Percentiles rank a stretch among this genome's conserved stretches.
Conservation (phyloP, 140 eudicot genomes). For the Erigeron philadelphicus region DNA sequence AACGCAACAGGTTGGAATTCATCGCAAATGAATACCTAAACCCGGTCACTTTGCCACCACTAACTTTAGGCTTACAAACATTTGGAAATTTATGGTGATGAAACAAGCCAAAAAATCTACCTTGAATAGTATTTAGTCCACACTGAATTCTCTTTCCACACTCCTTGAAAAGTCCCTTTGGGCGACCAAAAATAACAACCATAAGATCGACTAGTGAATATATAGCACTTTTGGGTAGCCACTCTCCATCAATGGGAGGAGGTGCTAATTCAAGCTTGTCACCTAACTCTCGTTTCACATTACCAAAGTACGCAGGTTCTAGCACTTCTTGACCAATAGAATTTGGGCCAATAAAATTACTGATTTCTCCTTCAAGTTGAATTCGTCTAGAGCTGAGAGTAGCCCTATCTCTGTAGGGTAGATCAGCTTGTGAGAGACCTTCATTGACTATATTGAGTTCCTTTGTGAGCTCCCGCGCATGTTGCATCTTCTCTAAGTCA, state of each 20-base stretch:
- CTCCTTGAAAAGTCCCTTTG: slow-evolving; percentile 87
- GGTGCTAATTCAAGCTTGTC: slow-evolving; percentile 90
- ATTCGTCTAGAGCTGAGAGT: slow-evolving; percentile 46
- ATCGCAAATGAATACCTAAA: background rate
- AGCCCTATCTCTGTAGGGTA: slow-evolving; percentile 56
- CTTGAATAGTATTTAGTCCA: slow-evolving; percentile 63
- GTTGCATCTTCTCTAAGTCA: slow-evolving; percentile 55
- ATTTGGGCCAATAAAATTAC: slow-evolving; percentile 34
- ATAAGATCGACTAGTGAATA: slow-evolving; percentile 82
- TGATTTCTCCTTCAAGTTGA: slow-evolving; percentile 62
- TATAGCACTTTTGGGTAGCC: slow-evolving; percentile 96
- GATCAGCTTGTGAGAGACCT: slow-evolving; percentile 54
- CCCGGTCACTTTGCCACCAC: background rate
- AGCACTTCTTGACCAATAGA: slow-evolving; percentile 45
- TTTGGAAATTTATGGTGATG: background rate
- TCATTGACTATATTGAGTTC: slow-evolving; percentile 61
- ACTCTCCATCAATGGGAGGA: slow-evolving; percentile 91
- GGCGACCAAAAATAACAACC: slow-evolving; percentile 78
- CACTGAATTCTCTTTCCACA: slow-evolving; percentile 84
- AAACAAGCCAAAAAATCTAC: slow-evolving; percentile 32
- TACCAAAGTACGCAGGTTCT: slow-evolving; percentile 76
- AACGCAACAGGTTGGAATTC: background rate
- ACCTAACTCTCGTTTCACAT: slow-evolving; percentile 54
- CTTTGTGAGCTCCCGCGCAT: slow-evolving; percentile 49
- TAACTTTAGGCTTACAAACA: slow-evolving; percentile 14